Evolutionary conservation across 371 early-diverging fungal genomes (phyloP).

Genomic region (Dichotomocladium elegans): DNA sequence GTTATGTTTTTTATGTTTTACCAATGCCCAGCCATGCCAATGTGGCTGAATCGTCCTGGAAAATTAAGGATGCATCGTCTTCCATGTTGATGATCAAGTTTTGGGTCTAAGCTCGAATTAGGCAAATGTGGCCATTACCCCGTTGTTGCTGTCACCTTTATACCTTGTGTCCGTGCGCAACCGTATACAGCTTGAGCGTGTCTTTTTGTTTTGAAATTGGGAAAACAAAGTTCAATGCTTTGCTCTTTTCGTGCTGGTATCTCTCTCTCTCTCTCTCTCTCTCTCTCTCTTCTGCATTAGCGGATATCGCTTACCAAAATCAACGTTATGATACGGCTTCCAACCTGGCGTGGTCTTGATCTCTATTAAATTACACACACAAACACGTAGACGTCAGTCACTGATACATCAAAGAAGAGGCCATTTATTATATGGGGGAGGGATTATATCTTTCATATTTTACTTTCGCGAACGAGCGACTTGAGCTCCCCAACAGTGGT

Average conservation of each 20-base stretch:
- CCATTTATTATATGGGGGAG: no score
- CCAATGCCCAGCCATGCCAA: conserved; percentile 64
- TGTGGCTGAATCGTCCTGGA: conserved; percentile 57
- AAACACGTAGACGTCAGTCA: no score
- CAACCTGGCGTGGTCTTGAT: conserved; percentile 63
- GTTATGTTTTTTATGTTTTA: conserved; percentile 37
- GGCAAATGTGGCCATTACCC: no score
- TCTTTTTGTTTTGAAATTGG: no score
- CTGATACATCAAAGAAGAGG: background rate
- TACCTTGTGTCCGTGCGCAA: conserved; percentile 83
- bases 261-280: background rate
- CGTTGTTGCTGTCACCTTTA: no score
- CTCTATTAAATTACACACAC: no score
- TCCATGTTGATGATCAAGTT: conserved; percentile 88
- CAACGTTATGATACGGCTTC: conserved; percentile 67
- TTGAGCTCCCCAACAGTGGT: conserved; percentile 73
- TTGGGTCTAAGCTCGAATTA: conserved; percentile 39
- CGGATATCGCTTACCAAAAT: conserved; percentile 55
- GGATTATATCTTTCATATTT: no score
- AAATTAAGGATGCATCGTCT: conserved; percentile 63
- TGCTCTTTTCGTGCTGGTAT: background rate
- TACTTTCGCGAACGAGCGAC: conserved; percentile 64
- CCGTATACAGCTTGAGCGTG: conserved; percentile 83
- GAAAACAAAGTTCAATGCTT: background rate
- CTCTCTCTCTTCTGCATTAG: background rate